Evolutionary conservation across 768 basidiomycete species (phyloP), one percentile per base, ranked within the genome.

Genomic region (Pleurotus ostreatus): DNA sequence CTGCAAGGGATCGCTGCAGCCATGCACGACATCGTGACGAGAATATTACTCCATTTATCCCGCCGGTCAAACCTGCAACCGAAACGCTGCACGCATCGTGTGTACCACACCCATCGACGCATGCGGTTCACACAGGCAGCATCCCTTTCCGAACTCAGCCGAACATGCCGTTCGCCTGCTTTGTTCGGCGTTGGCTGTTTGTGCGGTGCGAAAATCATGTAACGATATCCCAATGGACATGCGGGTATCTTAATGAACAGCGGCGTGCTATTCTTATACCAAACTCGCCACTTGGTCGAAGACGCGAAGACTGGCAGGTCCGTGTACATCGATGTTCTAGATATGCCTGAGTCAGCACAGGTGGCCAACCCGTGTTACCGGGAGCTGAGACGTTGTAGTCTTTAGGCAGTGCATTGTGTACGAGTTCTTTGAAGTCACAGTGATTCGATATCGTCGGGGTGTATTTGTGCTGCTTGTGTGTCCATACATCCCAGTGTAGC

Each of bases 301-400:
- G n/a, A 15, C 16, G 23, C 46, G 46, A 20, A 47, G 16, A 3
- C 8, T 47, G 23, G 46, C 46, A 20, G 16, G 41, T 53, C 51
- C 51, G 51, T 41, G 39, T 38, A 15, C 39, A 41, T 53, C 51
- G 51, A 53, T 53, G 18, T 38, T 41, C 23, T 40, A 38, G n/a
- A 38, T 20, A 15, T 47, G 18, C 39, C 37, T 38, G 23, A n/a
- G 37, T 39, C 23, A 40, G 18, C 34, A 13, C 37, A 41, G 22
- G 18, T n/a, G 15, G 20, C 39, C 11, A 25, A 41, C 15, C 38
- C 39, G 39, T 23, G 37, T 39, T 16, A 4, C 51, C n/a, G 12
- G 51, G 51, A 53, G 41, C 39, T 53, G 51, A 53, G 51, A 23
- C n/a, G 23, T 25, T 38, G 51, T 41, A 11, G 51, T 37, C 39